Evolutionary conservation across 768 basidiomycete species (phyloP).

Genomic region (Naganishia kalamii): DNA sequence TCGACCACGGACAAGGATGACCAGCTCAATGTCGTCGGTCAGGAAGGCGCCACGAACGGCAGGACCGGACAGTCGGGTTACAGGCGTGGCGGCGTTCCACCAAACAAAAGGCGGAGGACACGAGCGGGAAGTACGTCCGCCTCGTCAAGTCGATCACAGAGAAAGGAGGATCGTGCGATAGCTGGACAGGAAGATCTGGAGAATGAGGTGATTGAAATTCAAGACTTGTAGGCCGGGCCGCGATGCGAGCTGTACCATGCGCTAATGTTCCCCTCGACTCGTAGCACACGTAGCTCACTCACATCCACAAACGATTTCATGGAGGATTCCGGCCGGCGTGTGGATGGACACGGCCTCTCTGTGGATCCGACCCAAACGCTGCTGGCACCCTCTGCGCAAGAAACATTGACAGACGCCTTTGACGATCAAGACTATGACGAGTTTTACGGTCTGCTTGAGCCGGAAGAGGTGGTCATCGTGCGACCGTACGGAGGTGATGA

Average conservation of each 20-base stretch:
- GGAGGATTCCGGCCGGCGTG: neutral
- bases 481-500: constrained; percentile 85
- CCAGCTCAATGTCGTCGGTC: neutral
- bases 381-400: constrained; percentile 20
- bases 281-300: neutral
- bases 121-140: constrained; percentile 60
- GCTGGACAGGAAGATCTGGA: constrained; percentile 47
- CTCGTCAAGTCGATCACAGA: constrained; percentile 7
- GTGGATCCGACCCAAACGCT: constrained; percentile 10
- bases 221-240: constrained; percentile 55
- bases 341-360: neutral
- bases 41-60: constrained; percentile 10
- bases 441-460: constrained; percentile 69
- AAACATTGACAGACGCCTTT: constrained; percentile 26
- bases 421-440: constrained; percentile 60
- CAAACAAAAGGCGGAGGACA: constrained; percentile 60
- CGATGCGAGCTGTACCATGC: no score
- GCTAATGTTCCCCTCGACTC: neutral
- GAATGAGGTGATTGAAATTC: constrained; percentile 55
- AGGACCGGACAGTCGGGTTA: constrained; percentile 52
- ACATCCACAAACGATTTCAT: neutral
- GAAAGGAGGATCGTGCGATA: constrained; percentile 26
- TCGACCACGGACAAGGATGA: neutral
- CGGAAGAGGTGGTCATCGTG: constrained; percentile 75
- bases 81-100: constrained; percentile 51